Evolutionary conservation across 768 basidiomycete genomes (phyloP).

Genomic region (Suillus subluteus): DNA sequence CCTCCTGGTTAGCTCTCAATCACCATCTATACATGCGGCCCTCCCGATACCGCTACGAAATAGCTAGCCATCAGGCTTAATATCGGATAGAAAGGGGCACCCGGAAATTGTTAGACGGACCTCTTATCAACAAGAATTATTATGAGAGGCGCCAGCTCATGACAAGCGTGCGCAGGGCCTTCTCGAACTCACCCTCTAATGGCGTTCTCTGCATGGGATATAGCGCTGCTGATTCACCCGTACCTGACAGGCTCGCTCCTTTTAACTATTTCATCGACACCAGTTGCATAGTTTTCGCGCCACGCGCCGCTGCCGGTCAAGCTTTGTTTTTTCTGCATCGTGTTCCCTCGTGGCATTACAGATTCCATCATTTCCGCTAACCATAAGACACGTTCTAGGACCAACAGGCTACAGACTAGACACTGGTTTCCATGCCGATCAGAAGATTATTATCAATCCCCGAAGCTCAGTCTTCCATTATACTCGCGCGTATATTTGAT

Average conservation of each 20-base stretch:
- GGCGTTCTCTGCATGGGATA: neutral
- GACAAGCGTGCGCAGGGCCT: no score
- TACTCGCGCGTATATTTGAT: neutral
- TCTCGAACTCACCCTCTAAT: neutral
- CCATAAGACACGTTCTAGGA: neutral
- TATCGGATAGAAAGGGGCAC: neutral
- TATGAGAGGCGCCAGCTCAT: neutral
- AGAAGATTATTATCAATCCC: neutral
- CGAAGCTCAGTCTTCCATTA: no score
- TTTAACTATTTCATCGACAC: neutral
- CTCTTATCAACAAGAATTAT: neutral
- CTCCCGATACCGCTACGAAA: no score
- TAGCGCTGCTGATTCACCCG: neutral
- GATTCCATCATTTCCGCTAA: neutral
- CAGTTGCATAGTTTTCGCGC: neutral
- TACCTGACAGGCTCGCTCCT: neutral
- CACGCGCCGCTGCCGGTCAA: neutral
- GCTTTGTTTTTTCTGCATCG: neutral
- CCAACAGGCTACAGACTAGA: neutral
- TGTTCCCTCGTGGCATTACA: neutral
- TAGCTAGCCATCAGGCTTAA: neutral
- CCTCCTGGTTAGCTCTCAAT: neutral
- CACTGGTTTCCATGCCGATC: conserved; percentile 1
- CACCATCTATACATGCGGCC: neutral
- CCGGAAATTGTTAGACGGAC: neutral